Evolutionary conservation across 306 rosid species (phyloP).

Genomic region (Fragaria iinumae): DNA sequence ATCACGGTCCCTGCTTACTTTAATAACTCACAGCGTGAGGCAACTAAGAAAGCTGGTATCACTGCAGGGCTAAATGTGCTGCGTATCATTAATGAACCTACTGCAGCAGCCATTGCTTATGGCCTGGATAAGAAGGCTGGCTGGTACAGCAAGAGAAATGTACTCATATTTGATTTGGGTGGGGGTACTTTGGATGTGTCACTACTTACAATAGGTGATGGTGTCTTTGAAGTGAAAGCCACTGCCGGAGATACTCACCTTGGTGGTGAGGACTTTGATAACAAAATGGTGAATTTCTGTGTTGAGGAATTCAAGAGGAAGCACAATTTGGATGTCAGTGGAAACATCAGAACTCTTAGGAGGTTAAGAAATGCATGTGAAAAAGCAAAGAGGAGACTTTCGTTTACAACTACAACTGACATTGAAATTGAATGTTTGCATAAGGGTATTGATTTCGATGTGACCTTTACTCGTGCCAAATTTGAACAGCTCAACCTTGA

Average conservation of each 20-base stretch:
- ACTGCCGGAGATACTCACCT: conserved; percentile 7
- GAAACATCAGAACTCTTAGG: not conserved
- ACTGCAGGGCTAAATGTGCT: not conserved
- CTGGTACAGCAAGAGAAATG: not conserved
- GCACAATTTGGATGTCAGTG: not conserved
- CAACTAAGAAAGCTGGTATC: not conserved
- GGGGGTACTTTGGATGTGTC: not conserved
- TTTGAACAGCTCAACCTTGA: not conserved
- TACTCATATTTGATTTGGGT: not conserved
- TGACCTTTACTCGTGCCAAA: not conserved
- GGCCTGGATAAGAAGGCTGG: not conserved
- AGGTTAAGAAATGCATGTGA: conserved; percentile 1
- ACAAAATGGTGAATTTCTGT: not conserved
- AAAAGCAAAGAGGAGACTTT: not conserved
- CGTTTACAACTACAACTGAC: not conserved
- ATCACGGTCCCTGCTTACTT: conserved; percentile 9
- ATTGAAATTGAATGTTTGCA: not conserved
- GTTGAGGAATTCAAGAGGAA: not conserved
- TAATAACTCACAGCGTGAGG: not conserved
- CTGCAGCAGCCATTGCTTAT: conserved; percentile 11
- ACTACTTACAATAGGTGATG: not conserved
- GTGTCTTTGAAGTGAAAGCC: conserved; percentile 5
- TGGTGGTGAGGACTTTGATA: conserved; percentile 9
- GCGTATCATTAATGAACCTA: not conserved
- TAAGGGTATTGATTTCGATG: not conserved